Base-by-base conservation (phyloP, 2,329 filamentous ascomycete species). In the Allantophomopsis lycopodina region DNA sequence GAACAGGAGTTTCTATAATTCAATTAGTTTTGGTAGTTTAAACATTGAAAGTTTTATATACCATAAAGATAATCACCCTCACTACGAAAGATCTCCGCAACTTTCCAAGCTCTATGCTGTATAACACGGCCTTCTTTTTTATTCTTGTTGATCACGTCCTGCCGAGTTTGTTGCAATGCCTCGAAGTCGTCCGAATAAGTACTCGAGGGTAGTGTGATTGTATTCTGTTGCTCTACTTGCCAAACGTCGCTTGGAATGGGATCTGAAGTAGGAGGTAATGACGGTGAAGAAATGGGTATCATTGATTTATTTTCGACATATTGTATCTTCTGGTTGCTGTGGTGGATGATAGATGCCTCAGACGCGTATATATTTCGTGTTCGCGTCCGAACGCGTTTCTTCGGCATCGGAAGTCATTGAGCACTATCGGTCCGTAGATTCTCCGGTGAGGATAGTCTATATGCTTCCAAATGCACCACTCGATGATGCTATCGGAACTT, bases 71-170 rank as follows among this genome's bases (percentile, higher is more conserved):
- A 48, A 42, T 67, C 62, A 37, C 57, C 61, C 42, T 72, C 68
- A 45, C 66, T 71, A 42, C 58, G 56, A 47, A 72, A 72, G 13
- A 59, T 56, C 32, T 70, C 66, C 31, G 47, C 47, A 8, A 61
- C 45, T 35, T 60, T 60, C 63, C 66, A 71, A 41, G 59, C 60
- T 40, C 68, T 57, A 48, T 73, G 64, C 40, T 68, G 66, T 38
- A 73, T 69, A 5, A 71, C 66, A 13, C 66, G 53, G 21, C 64
- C 59, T 36, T 59, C 50, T 33, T 53, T 58, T 14, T 53, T 64
- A 49, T 68, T 66, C 40, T 51, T 55, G 20, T 53, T 53, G 20
- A 49, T 60, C 13, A 56, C 56, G 46, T 71, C 66, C 41, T 55
- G 50, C 23, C 58, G 52, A 30, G 62, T 55, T 41, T 58, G 49